Percentiles rank a stretch among this genome's conserved stretches.
phyloP scores from a whole-genome alignment of 768 basidiomycete species.

The Tylopilus sp. region DNA sequence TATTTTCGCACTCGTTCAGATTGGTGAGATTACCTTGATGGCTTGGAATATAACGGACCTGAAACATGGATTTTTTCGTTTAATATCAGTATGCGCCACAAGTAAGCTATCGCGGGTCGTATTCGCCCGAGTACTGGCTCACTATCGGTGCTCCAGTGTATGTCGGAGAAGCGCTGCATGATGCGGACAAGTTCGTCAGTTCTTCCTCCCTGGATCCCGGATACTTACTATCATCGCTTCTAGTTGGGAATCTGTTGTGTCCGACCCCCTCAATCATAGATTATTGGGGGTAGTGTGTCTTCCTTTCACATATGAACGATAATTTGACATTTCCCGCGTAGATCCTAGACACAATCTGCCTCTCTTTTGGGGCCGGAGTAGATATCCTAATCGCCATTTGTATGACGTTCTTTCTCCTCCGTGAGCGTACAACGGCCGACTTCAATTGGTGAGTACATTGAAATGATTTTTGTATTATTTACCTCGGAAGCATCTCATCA shows the following conservation, averaged over 20 bases:
- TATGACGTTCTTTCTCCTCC: not conserved
- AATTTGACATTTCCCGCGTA: not conserved
- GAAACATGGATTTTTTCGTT: not conserved
- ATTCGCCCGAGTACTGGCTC: not conserved
- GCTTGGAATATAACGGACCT: rapidly evolving
- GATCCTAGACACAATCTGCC: not conserved
- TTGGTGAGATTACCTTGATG: not conserved
- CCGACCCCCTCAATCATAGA: not conserved
- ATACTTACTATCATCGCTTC: not conserved
- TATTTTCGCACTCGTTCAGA: not conserved
- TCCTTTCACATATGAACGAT: not conserved
- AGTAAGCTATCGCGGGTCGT: not conserved
- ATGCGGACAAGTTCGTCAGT: not conserved
- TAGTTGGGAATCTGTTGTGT: not conserved
- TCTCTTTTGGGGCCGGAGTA: not conserved
- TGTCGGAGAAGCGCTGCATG: not conserved
- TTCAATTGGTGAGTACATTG: not conserved
- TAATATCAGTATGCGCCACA: not conserved
- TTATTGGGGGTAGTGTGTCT: not conserved
- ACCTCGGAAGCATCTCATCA: too few relatives aligned
- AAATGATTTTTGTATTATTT: not conserved
- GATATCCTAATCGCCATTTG: not conserved
- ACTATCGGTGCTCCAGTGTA: not conserved
- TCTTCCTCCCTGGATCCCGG: not conserved
- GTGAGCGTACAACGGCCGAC: not conserved